Percentiles rank a stretch among this genome's conserved stretches.
phyloP scores from a whole-genome alignment of 176 grass and related monocot genomes.

The Cenchrus fungigraminus region DNA sequence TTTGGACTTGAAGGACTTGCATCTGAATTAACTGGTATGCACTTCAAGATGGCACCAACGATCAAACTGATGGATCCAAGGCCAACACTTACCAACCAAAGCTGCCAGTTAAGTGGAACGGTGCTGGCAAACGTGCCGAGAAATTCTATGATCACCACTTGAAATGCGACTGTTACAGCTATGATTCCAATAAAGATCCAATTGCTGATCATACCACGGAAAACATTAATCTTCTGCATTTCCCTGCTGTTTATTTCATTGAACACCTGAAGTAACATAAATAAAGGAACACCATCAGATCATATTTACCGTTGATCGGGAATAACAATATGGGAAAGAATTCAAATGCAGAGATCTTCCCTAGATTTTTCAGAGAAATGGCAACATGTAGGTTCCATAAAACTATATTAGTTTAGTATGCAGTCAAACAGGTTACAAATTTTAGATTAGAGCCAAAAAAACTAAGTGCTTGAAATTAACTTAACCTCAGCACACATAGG shows the following conservation, averaged over 20 bases:
- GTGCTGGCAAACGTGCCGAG: slow-evolving; percentile 86
- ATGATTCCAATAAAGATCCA: slow-evolving; percentile 75
- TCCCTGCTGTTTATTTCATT: slow-evolving; percentile 98
- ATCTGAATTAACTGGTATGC: slow-evolving; percentile 64
- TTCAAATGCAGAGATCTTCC: not conserved
- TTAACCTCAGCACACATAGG: not conserved
- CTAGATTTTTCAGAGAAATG: not conserved
- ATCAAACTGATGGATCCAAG: slow-evolving; percentile 81
- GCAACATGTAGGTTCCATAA: not conserved
- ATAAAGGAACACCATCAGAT: not conserved
- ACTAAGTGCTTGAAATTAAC: not conserved
- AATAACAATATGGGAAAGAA: not conserved
- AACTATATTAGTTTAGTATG: not conserved
- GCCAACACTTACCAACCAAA: slow-evolving; percentile 72
- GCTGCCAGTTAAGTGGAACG: slow-evolving; percentile 73
- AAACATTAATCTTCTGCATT: slow-evolving; percentile 93
- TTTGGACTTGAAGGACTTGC: slow-evolving; percentile 28
- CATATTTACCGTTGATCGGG: not conserved
- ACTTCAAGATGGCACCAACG: slow-evolving; percentile 77
- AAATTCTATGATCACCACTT: slow-evolving; percentile 90
- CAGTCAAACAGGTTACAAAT: not conserved
- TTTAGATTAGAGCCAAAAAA: not conserved
- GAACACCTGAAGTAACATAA: slow-evolving; percentile 65
- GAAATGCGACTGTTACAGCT: slow-evolving; percentile 65
- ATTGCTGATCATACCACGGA: slow-evolving; percentile 71